Evolutionary conservation across 169 alveolate species (phyloP).

Genomic region (Besnoitia besnoiti): DNA sequence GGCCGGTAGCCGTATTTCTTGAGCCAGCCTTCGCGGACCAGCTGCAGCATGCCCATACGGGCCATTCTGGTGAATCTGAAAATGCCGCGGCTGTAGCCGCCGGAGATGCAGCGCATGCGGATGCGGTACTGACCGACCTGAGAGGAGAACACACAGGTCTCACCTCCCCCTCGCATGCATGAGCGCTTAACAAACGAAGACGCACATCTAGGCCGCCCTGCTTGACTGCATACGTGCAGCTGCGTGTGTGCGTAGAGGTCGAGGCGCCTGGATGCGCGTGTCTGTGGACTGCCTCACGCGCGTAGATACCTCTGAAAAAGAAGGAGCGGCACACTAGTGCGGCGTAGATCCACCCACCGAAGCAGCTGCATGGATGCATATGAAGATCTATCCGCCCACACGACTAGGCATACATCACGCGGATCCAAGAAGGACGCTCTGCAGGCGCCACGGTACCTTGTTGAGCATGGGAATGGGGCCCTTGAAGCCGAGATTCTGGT

Average conservation of each 20-base stretch:
- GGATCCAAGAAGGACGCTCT: too few species aligned
- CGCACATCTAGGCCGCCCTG: too few species aligned
- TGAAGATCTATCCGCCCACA: neutral
- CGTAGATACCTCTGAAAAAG: too few species aligned
- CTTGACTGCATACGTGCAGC: too few species aligned
- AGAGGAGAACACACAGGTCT: neutral
- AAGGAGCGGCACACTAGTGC: too few species aligned
- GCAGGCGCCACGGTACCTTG: too few species aligned
- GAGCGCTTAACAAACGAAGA: too few species aligned
- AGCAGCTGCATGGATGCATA: neutral
- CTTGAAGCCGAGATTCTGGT: conserved; percentile 80
- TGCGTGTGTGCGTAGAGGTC: too few species aligned
- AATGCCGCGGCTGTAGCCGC: conserved; percentile 84
- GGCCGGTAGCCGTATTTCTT: conserved; percentile 77
- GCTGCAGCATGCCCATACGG: conserved; percentile 84
- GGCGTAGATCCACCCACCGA: neutral
- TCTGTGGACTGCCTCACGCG: too few species aligned
- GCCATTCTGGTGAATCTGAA: conserved; percentile 84
- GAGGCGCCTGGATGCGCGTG: too few species aligned
- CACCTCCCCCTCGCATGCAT: too few species aligned
- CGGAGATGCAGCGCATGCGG: conserved; percentile 83
- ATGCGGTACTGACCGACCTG: conserved; percentile 80
- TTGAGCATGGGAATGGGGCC: conserved; percentile 83
- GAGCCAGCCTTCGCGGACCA: conserved; percentile 88
- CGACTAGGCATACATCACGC: neutral